Conservation (phyloP, 345 rosid species). For the Erysimum cheiranthoides region DNA sequence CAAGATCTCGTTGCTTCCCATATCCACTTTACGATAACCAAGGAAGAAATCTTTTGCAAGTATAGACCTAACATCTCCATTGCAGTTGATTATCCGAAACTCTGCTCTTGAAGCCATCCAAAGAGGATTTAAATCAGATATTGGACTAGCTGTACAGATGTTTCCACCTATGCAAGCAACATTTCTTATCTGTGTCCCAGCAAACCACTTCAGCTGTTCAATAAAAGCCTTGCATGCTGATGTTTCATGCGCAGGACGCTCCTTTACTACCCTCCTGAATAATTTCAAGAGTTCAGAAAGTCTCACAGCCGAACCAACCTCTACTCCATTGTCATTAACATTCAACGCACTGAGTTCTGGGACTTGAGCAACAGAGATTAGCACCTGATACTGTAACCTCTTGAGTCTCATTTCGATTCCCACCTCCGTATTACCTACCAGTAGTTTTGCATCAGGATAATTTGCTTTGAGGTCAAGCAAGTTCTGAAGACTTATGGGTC, state of each 20-base stretch:
- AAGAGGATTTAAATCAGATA: constrained; percentile 93
- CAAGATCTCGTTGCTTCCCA: constrained; percentile 64
- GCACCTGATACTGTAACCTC: constrained; percentile 67
- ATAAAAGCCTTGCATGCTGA: constrained; percentile 79
- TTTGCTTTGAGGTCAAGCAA: constrained; percentile 69
- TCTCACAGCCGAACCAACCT: constrained; percentile 82
- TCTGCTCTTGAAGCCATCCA: constrained; percentile 91
- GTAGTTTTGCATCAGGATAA: constrained; percentile 73
- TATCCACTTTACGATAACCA: constrained; percentile 85
- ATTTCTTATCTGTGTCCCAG: constrained; percentile 87
- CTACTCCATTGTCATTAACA: constrained; percentile 76
- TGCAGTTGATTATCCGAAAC: constrained; percentile 60
- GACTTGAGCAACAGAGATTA: constrained; percentile 12
- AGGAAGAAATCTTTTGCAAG: constrained; percentile 77
- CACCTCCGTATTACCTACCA: constrained; percentile 88
- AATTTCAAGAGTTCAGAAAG: constrained; percentile 66
- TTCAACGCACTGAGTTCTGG: constrained; percentile 63
- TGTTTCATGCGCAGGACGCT: constrained; percentile 66
- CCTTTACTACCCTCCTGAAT: constrained; percentile 58
- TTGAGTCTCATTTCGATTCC: constrained; percentile 92
- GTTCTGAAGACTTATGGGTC: constrained; percentile 67
- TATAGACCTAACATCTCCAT: constrained; percentile 58
- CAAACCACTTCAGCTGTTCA: constrained; percentile 93
- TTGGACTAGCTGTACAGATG: constrained; percentile 93
- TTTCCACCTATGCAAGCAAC: constrained; percentile 95